These are phyloP conservation scores for Wickerhamiella kurtzmanii DNA, from an alignment of 805 yeast genomes.

Conservation along the genomic window DNA sequence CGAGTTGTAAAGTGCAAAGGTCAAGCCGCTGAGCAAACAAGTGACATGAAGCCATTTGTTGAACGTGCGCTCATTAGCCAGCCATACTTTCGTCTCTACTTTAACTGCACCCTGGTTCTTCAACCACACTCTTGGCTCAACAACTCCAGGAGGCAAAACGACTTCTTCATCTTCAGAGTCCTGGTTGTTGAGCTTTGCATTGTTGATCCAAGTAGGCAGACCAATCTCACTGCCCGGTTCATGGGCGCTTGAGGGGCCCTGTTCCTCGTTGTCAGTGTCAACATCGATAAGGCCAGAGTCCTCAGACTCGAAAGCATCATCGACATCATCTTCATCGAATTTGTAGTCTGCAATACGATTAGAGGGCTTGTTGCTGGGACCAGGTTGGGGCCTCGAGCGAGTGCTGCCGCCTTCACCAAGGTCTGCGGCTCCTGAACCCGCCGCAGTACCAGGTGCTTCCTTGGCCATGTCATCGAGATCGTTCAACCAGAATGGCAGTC, in stretches of 20 bases:
- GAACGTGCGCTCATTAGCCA: conserved; percentile 95
- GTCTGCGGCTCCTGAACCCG: conserved; percentile 12
- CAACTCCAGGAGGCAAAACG: conserved; percentile 77
- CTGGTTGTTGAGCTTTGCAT: conserved; percentile 28
- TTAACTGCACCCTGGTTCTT: conserved; percentile 85
- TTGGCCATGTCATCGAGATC: conserved; percentile 44
- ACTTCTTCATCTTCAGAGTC: conserved; percentile 80
- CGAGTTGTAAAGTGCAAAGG: conserved; percentile 72
- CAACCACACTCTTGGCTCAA: conserved; percentile 62
- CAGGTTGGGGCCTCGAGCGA: background rate
- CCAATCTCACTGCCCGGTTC: conserved; percentile 13
- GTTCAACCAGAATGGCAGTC: conserved; percentile 88
- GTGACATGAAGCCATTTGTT: conserved; percentile 90
- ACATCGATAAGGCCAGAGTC: conserved; percentile 16
- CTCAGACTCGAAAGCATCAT: conserved; percentile 33
- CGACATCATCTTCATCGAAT: conserved; percentile 41
- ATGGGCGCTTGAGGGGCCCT: conserved; percentile 3
- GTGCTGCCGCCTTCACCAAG: too few species aligned
- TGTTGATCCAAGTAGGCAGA: conserved; percentile 20
- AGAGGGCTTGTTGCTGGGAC: background rate
- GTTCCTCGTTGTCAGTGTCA: conserved; percentile 6
- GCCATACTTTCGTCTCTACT: conserved; percentile 96
- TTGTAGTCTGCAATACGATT: conserved; percentile 5
- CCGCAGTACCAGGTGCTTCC: conserved; percentile 34
- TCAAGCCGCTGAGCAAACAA: conserved; percentile 66